Conservation (phyloP, 306 rosid species). For the Astragalus glycyphyllos region DNA sequence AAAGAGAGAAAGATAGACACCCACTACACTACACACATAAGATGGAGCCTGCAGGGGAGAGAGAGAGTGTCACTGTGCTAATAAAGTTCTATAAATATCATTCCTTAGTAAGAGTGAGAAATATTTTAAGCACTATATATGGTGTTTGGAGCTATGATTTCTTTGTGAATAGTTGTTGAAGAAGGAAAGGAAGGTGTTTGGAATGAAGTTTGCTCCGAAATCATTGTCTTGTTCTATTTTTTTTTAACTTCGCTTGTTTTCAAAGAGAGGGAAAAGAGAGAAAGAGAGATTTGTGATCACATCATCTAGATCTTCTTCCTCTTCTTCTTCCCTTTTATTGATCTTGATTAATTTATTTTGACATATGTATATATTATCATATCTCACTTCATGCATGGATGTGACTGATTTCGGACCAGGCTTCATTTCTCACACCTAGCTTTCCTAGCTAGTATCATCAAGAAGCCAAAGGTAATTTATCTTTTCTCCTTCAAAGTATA, state of each 20-base stretch:
- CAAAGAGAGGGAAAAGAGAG: conserved; percentile 10
- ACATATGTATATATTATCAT: background rate
- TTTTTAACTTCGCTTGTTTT: conserved; percentile 7
- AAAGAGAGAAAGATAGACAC: conserved; percentile 35
- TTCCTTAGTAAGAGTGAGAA: conserved; percentile 24
- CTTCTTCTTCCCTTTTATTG: conserved; percentile 1
- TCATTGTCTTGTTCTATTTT: conserved; percentile 33
- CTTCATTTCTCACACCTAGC: conserved; percentile 80
- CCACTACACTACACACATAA: background rate
- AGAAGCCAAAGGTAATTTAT: conserved; percentile 35
- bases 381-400: conserved; percentile 27
- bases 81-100: background rate
- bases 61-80: background rate
- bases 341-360: background rate
- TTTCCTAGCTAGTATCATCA: conserved; percentile 47
- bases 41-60: conserved; percentile 21
- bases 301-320: background rate
- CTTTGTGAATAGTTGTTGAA: background rate
- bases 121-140: conserved; percentile 7
- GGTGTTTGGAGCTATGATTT: background rate
- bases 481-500: conserved; percentile 14
- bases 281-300: conserved; percentile 33
- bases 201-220: conserved; percentile 75
- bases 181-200: conserved; percentile 57
- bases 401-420: conserved; percentile 84